Conservation (phyloP, 768 basidiomycete species). For the Hydnomerulius pinastri region DNA sequence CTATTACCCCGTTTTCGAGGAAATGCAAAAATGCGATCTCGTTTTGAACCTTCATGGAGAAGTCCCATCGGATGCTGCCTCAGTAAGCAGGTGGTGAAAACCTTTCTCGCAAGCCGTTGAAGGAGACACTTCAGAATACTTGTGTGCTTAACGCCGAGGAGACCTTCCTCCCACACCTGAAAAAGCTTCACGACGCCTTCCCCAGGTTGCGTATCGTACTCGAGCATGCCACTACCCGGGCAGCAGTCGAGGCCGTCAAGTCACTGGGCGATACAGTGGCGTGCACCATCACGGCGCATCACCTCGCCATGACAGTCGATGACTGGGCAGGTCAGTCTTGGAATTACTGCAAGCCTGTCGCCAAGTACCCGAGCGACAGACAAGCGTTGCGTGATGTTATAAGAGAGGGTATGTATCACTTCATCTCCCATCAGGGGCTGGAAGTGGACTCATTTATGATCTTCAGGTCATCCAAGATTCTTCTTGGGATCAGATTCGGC, state of each 20-base stretch:
- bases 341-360: slow-evolving; percentile 97
- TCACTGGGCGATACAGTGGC: slow-evolving; percentile 79
- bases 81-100: slow-evolving; percentile 39
- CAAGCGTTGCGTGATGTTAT: slow-evolving; percentile 78
- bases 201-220: slow-evolving; percentile 92
- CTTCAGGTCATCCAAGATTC: slow-evolving; percentile 84
- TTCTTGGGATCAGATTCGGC: slow-evolving; percentile 98
- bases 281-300: slow-evolving; percentile 97
- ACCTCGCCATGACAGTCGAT: slow-evolving; percentile 91
- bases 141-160: slow-evolving; percentile 94
- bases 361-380: slow-evolving; percentile 93
- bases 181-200: slow-evolving; percentile 78
- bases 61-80: slow-evolving; percentile 79
- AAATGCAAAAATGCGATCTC: slow-evolving; percentile 92
- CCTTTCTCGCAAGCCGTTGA: background rate
- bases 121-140: slow-evolving; percentile 57
- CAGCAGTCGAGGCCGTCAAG: slow-evolving; percentile 86
- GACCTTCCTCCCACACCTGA: slow-evolving; percentile 85
- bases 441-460: background rate
- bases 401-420: slow-evolving; percentile 55
- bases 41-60: slow-evolving; percentile 98
- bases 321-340: slow-evolving; percentile 96
- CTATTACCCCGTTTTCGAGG: slow-evolving; percentile 91
- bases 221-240: slow-evolving; percentile 94
- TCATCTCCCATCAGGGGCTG: background rate